phyloP scores from a whole-genome alignment of 345 rosid genomes.

The Salix caprea region DNA sequence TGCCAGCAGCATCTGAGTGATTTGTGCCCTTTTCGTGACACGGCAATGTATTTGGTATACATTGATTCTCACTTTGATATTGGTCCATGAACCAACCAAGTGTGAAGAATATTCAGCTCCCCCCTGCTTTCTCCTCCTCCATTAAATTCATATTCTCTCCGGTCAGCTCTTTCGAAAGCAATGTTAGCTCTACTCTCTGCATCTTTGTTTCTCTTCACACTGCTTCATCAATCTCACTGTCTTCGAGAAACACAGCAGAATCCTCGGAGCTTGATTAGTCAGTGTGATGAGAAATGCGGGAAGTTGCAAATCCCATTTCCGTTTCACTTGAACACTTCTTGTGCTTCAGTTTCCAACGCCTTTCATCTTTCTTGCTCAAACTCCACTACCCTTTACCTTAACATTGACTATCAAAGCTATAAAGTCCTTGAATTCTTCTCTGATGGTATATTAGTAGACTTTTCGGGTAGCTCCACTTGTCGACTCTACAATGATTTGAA shows the following conservation, averaged over 20 bases:
- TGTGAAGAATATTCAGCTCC: not conserved
- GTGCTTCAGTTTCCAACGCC: constrained; percentile 33
- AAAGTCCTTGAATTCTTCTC: constrained; percentile 57
- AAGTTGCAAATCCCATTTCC: constrained; percentile 55
- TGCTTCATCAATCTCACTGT: constrained; percentile 32
- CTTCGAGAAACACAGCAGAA: constrained; percentile 1
- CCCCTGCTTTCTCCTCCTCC: not conserved
- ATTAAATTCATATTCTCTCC: constrained; percentile 14
- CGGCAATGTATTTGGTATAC: not conserved
- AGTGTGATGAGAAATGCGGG: constrained; percentile 54
- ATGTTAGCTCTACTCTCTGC: constrained; percentile 33
- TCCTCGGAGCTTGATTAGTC: constrained; percentile 3
- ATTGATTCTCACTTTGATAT: not conserved
- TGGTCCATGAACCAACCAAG: not conserved
- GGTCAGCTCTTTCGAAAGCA: constrained; percentile 20
- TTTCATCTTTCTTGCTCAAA: constrained; percentile 59
- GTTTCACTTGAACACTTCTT: constrained; percentile 50
- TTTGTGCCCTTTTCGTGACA: not conserved
- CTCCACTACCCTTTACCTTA: constrained; percentile 52
- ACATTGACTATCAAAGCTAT: constrained; percentile 41
- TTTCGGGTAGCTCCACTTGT: constrained; percentile 53
- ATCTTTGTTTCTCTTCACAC: constrained; percentile 31
- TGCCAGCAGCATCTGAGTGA: constrained; percentile 8
- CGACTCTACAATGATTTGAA: constrained; percentile 63
- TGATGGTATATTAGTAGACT: constrained; percentile 68